A percentile compares a stretch with the other conserved stretches of the same genome.
Conservation (phyloP, 2,329 filamentous ascomycete genomes). For the Penicillium griseofulvum region DNA sequence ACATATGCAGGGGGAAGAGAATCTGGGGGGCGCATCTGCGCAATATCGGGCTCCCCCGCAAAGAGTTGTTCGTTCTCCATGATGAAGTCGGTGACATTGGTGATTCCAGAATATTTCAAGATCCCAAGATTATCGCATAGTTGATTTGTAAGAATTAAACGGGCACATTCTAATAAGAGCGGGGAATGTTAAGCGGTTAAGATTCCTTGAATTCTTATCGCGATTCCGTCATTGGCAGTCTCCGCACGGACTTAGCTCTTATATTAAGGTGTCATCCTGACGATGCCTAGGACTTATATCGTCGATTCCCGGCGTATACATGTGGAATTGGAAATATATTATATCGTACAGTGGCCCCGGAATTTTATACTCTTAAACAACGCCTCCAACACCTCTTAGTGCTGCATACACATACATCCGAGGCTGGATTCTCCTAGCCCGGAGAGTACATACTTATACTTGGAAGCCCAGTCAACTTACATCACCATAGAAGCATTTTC, state of each 20-base stretch:
- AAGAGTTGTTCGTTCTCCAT: slow-evolving; percentile 39
- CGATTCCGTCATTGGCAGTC: slow-evolving; percentile 5
- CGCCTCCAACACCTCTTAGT: slow-evolving; percentile 7
- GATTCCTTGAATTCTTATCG: slow-evolving; percentile 1
- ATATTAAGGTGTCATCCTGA: background rate
- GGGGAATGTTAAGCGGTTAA: background rate
- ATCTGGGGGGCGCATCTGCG: slow-evolving; percentile 21
- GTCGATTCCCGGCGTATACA: background rate
- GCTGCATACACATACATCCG: slow-evolving; percentile 1
- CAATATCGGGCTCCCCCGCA: slow-evolving; percentile 32
- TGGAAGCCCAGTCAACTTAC: slow-evolving; percentile 2
- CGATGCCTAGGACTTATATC: background rate
- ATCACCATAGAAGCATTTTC: slow-evolving; percentile 33
- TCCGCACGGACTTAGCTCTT: background rate
- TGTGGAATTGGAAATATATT: background rate
- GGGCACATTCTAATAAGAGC: background rate
- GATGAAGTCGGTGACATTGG: slow-evolving; percentile 1
- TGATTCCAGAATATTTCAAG: background rate
- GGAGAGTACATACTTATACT: too few species aligned
- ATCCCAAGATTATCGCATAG: background rate
- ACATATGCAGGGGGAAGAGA: slow-evolving; percentile 1
- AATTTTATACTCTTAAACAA: slow-evolving; percentile 2
- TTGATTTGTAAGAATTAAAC: slow-evolving; percentile 7
- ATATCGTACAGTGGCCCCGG: slow-evolving; percentile 2
- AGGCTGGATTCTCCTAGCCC: background rate